Conservation (phyloP, 2,329 filamentous ascomycete species). For the Colletotrichum lini region DNA sequence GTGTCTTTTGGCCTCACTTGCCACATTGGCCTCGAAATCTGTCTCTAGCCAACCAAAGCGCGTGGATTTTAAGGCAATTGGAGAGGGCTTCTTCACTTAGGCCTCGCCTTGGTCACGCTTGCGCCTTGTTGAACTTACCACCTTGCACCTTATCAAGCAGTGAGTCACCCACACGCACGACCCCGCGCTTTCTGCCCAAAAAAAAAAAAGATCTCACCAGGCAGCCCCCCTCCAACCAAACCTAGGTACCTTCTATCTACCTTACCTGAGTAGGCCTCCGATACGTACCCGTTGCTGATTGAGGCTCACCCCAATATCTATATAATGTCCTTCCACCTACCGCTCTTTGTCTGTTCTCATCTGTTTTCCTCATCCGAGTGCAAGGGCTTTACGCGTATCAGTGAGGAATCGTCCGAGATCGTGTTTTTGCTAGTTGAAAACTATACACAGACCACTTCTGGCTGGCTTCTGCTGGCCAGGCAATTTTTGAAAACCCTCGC, state of each 20-base stretch:
- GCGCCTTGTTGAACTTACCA: neutral
- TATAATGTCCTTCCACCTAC: conserved; percentile 33
- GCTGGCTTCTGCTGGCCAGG: conserved; percentile 77
- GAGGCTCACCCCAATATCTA: conserved; percentile 30
- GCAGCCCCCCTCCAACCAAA: neutral
- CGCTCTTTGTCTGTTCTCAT: conserved; percentile 44
- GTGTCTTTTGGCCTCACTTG: conserved; percentile 19
- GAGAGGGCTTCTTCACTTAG: neutral
- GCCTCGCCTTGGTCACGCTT: neutral
- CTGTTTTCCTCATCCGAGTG: conserved; percentile 71
- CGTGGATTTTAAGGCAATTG: neutral
- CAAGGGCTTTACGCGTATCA: conserved; percentile 86
- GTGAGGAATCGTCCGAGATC: conserved; percentile 91
- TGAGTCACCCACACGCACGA: conserved; percentile 35
- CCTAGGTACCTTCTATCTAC: neutral
- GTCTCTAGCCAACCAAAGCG: neutral
- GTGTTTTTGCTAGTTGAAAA: conserved; percentile 94
- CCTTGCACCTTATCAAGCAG: conserved; percentile 9
- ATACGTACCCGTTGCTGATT: conserved; percentile 39
- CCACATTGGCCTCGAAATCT: conserved; percentile 10
- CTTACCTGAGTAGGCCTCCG: neutral
- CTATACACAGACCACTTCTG: conserved; percentile 82
- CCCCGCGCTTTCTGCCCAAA: conserved; percentile 27
- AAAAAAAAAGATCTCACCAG: neutral
- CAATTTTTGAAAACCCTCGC: conserved; percentile 80